These are phyloP conservation scores for Cubamyces sp. DNA, from an alignment of 768 basidiomycete species.

Conservation along the genomic window DNA sequence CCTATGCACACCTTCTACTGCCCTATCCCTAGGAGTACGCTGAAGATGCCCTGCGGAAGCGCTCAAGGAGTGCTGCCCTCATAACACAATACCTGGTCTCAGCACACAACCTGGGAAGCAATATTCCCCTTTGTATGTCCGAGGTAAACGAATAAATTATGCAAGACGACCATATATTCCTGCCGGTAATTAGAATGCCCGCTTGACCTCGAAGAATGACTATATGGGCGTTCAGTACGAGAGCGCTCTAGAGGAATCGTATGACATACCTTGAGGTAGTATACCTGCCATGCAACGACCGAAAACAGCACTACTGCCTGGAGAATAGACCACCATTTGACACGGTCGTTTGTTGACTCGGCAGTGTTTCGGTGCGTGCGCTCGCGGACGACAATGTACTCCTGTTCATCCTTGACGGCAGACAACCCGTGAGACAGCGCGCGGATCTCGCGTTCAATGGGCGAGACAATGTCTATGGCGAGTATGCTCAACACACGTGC, in stretches of 20 bases:
- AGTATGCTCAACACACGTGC: not conserved
- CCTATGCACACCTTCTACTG: conserved; percentile 22
- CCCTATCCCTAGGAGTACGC: too few relatives aligned
- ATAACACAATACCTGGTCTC: too few relatives aligned
- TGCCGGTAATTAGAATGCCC: conserved; percentile 62
- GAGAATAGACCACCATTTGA: conserved; percentile 98
- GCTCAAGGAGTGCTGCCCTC: too few relatives aligned
- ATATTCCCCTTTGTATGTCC: not conserved
- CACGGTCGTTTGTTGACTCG: conserved; percentile 90
- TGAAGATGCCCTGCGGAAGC: too few relatives aligned
- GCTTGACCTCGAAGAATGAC: conserved; percentile 92
- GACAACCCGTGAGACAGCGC: conserved; percentile 78
- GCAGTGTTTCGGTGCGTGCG: conserved; percentile 92
- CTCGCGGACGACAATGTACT: conserved; percentile 96
- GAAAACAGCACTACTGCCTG: conserved; percentile 86
- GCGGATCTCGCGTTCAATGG: conserved; percentile 95
- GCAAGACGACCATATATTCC: conserved; percentile 17
- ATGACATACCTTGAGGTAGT: conserved; percentile 84
- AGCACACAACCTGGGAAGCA: too few relatives aligned
- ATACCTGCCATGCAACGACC: conserved; percentile 96
- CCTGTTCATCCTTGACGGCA: conserved; percentile 97
- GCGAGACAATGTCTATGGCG: conserved; percentile 79
- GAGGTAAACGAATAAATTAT: conserved; percentile 18
- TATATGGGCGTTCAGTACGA: conserved; percentile 32
- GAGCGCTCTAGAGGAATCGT: not conserved